phyloP scores from a whole-genome alignment of 345 rosid genomes.

The Aurinia saxatilis region DNA sequence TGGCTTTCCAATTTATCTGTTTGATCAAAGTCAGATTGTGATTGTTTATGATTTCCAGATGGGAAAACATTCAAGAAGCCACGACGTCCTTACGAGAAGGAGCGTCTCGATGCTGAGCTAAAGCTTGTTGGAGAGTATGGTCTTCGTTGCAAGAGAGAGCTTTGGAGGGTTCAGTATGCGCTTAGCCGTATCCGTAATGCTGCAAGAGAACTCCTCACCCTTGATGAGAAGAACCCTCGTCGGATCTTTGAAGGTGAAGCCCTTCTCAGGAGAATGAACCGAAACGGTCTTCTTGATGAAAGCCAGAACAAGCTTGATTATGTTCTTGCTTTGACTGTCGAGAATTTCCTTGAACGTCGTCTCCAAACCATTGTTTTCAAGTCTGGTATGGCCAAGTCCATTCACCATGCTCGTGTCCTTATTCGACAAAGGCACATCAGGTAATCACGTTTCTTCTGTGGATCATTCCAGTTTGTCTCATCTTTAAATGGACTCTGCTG shows the following conservation, averaged over 20 bases:
- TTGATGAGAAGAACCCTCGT: conserved; percentile 53
- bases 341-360: conserved; percentile 65
- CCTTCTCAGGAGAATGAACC: conserved; percentile 50
- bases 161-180: conserved; percentile 61
- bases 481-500: neutral
- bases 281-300: conserved; percentile 57
- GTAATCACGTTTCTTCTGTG: neutral
- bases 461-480: neutral
- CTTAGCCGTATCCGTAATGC: conserved; percentile 58
- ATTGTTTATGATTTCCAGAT: too few species aligned
- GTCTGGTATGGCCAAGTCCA: conserved; percentile 68
- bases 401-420: conserved; percentile 61
- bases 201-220: conserved; percentile 52
- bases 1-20: neutral
- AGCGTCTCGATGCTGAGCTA: conserved; percentile 57
- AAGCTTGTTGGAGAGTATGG: conserved; percentile 64
- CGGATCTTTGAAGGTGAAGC: conserved; percentile 66
- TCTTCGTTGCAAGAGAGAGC: conserved; percentile 56
- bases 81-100: conserved; percentile 60
- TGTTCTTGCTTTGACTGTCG: conserved; percentile 61
- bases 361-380: conserved; percentile 59
- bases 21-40: too few species aligned
- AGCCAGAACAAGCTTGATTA: conserved; percentile 76
- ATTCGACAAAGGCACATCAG: conserved; percentile 67
- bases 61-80: conserved; percentile 65